Percentiles rank a stretch among this genome's conserved stretches.
Evolutionary conservation across 257 asterid species (phyloP).

Genomic region (Coffea canephora): DNA sequence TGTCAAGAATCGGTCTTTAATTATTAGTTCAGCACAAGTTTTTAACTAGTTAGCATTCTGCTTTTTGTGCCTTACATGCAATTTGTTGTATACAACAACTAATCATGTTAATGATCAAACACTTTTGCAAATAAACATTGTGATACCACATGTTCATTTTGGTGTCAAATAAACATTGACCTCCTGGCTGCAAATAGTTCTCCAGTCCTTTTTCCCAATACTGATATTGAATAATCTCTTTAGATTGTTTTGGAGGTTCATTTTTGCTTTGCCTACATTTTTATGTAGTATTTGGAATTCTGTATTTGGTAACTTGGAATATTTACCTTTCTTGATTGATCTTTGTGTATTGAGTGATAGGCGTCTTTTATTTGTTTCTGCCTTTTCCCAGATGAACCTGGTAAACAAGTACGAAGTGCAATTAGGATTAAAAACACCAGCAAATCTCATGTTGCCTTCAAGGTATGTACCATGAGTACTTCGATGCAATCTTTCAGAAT

Average conservation of each 20-base stretch:
- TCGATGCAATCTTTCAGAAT: not conserved
- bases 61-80: not conserved
- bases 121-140: not conserved
- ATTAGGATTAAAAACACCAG: conserved; percentile 81
- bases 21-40: not conserved
- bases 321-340: not conserved
- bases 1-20: not conserved
- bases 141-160: not conserved
- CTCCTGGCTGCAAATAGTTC: not conserved
- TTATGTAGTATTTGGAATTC: not conserved
- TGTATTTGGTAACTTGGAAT: not conserved
- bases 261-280: not conserved
- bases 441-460: conserved; percentile 94
- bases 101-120: not conserved
- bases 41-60: not conserved
- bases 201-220: no score
- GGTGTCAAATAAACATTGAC: not conserved
- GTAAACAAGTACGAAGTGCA: conserved; percentile 92
- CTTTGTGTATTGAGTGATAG: not conserved
- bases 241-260: not conserved
- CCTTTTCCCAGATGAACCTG: conserved; percentile 70
- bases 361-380: conserved; percentile 5
- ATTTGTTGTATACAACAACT: not conserved
- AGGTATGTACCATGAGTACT: conserved; percentile 63
- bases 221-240: not conserved